Conservation (phyloP, 179 eudicot genomes). For the Vitellaria paradoxa region DNA sequence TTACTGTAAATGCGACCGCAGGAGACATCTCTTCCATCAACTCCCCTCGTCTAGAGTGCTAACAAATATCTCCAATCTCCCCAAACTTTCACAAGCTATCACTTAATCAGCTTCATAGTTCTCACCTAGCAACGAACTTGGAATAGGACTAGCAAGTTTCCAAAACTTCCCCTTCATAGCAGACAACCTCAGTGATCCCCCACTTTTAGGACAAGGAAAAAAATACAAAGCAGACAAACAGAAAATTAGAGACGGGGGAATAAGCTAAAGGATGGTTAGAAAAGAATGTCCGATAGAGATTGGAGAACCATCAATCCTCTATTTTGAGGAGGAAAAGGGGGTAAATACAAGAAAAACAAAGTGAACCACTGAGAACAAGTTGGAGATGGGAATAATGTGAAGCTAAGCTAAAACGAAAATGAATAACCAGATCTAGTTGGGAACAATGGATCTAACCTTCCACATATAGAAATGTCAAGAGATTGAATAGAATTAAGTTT, state of each 20-base stretch:
- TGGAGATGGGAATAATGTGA: slow-evolving; percentile 3
- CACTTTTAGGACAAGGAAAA: slow-evolving; percentile 3
- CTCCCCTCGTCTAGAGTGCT: background rate
- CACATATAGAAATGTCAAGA: slow-evolving; percentile 4
- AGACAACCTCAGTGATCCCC: background rate
- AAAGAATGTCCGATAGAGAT: background rate
- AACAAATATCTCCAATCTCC: background rate
- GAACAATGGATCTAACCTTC: slow-evolving; percentile 19
- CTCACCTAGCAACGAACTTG: background rate
- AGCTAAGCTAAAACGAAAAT: slow-evolving; percentile 1
- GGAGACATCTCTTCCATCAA: slow-evolving; percentile 46
- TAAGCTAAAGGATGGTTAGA: background rate
- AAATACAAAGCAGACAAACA: background rate
- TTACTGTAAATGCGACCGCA: slow-evolving; percentile 35
- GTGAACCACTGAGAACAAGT: background rate
- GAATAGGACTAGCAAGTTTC: background rate
- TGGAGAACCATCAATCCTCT: background rate
- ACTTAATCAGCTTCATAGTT: background rate
- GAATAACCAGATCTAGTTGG: slow-evolving; percentile 26
- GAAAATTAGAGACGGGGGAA: slow-evolving; percentile 10
- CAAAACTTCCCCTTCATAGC: background rate
- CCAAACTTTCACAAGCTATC: background rate
- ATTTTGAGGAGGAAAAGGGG: too few relatives aligned
- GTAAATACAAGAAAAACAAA: background rate
- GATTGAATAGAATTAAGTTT: slow-evolving; percentile 7